Base-by-base conservation (phyloP, 2,329 filamentous ascomycete genomes). In the Sphaceloma murrayae region DNA sequence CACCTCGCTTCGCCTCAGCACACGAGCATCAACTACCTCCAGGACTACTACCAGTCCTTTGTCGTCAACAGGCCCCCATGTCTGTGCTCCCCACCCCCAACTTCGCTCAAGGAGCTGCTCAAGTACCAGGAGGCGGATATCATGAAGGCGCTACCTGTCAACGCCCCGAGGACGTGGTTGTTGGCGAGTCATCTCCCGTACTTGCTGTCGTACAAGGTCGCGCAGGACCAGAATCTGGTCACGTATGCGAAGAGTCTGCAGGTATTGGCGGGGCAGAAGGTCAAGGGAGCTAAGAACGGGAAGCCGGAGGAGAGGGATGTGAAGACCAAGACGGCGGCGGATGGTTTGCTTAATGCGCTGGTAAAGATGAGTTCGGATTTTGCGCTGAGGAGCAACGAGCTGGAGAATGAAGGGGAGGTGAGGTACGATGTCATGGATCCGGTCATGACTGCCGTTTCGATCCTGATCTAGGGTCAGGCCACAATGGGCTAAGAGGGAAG, bases 21-120 rank as follows among this genome's bases (percentile, higher is more conserved):
- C 54, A 71, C 62, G 3, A 64, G 69, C 4, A 63, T 73, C 49
- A 73, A 73, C 54, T 73, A 73, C 51, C 58, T 72, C 0, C 70
- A 73, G 49, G 63, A 67, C 48, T 73, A 68, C 54, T 73, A 73
- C 56, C 62, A 68, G 48, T 46, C 60, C 13, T 72, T 72, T 50
- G 67, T 73, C 4, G 50, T 62, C 32, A 63, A 65, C 40, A 70
- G 69, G 51, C 67, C 67, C 0, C 57, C 64, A 0, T 56, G 57
- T 17, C 56, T 70, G 1, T 67, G 60, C 51, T 44, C 48, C 3
- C 49, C 59, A 1, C 52, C 63, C 3, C 66, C 44, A 36, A 50
- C 49, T 21, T 49, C 48, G n/a, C 48, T 55, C 17, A 48, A 51
- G 26, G 46, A 53, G 27, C 46, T 50, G 18, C 36, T 51, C 26